These are phyloP conservation scores for Fusarium luffae DNA, from an alignment of 2,329 filamentous ascomycete genomes.

Conservation along the genomic window DNA sequence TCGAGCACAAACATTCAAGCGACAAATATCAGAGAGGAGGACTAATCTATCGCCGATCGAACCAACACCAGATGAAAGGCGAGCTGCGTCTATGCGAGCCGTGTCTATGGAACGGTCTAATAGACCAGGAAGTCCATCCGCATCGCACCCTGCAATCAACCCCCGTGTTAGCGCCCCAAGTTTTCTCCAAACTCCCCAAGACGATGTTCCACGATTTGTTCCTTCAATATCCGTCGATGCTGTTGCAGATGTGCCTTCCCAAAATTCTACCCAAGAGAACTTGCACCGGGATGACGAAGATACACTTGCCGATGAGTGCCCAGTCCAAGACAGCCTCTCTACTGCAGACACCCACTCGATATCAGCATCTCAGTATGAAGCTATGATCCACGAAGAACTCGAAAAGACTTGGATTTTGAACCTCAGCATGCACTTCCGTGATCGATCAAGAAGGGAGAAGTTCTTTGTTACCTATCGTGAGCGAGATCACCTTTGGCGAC, in stretches of 20 bases:
- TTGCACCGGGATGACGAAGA: slow-evolving; percentile 36
- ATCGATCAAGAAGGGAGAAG: slow-evolving; percentile 92
- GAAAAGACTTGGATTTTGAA: slow-evolving; percentile 95
- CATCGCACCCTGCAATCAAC: slow-evolving; percentile 38
- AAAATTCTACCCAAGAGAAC: slow-evolving; percentile 6
- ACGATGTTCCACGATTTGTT: slow-evolving; percentile 31
- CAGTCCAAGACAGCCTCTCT: slow-evolving; percentile 48
- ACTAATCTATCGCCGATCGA: slow-evolving; percentile 76
- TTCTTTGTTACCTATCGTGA: slow-evolving; percentile 97
- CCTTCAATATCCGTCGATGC: slow-evolving; percentile 32
- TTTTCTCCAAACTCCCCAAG: slow-evolving; percentile 49
- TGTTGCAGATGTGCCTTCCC: slow-evolving; percentile 23
- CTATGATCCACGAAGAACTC: slow-evolving; percentile 80
- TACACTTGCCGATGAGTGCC: slow-evolving; percentile 37
- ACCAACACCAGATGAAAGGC: slow-evolving; percentile 72
- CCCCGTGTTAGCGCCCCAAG: slow-evolving; percentile 63
- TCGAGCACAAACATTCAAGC: slow-evolving; percentile 80
- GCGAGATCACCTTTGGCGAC: slow-evolving; percentile 79
- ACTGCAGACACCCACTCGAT: slow-evolving; percentile 59
- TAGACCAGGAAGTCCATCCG: slow-evolving; percentile 45
- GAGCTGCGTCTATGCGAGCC: slow-evolving; percentile 77
- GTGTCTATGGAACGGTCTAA: slow-evolving; percentile 70
- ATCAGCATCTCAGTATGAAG: slow-evolving; percentile 67
- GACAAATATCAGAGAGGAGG: slow-evolving; percentile 83
- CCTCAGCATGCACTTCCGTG: slow-evolving; percentile 96